Evolutionary conservation across 2,329 filamentous ascomycete species (phyloP), one percentile per base, ranked within the genome.

Genomic region (Byssoonygena ceratinophila): DNA sequence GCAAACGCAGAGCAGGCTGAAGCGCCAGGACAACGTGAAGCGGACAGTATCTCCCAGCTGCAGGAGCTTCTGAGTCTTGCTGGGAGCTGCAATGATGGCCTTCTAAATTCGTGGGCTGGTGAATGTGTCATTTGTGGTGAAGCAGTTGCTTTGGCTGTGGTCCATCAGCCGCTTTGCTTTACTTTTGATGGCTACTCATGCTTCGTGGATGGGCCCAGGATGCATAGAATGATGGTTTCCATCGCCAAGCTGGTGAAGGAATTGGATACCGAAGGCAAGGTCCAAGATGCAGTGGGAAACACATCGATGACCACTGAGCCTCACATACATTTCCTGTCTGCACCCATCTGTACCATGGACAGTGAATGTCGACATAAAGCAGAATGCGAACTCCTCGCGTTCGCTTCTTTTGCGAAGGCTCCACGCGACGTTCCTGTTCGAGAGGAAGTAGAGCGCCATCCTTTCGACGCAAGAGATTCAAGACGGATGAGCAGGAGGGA

Each of bases 271-370:
- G 41, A 54, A 18, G 48, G 39, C 16, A 57, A 52, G 43, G 43
- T 55, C 22, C 44, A 34, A 25, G 29, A 40, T 25, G 57, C 57
- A 12, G 44, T 59, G 49, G 57, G 57, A 23, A 51, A 51, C 45
- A 41, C 16, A 20, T 48, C 46, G 22, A 46, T 29, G 27, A 46
- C 20, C 27, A 37, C 27, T 27, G 11, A 37, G 22, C 45, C 50
- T 12, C 46, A 55, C 36, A 47, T 59, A 25, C 52, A 59, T 49
- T 49, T 43, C 18, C 39, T 59, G 2, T 55, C 55, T 9, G 57
- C 54, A 18, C 55, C 57, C 2, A 40, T 59, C 7, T 59, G 57
- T 31, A 45, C 31, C 5, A n/a, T 48, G n/a, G 49, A 52, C 16
- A 32, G 34, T 11, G 31, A 40, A n/a, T 59, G 57, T 29, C 45